Percentiles rank a stretch among this genome's conserved stretches.
These are phyloP conservation scores for Salvia hispanica DNA, from an alignment of 257 asterid genomes.

Conservation along the genomic window DNA sequence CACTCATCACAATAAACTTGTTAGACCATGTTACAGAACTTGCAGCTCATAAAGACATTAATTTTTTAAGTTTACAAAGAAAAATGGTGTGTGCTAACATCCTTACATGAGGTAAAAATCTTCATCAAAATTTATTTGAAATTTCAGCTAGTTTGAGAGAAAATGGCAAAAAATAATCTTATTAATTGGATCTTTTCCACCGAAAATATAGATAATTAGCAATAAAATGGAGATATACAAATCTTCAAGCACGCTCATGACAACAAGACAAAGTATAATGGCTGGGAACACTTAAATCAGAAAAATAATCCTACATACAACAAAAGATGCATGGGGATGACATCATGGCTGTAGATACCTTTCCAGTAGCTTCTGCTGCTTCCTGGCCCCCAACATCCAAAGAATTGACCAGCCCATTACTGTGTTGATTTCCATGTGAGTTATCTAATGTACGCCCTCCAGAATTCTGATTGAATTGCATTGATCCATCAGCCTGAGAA, in stretches of 20 bases:
- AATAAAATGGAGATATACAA: slow-evolving; percentile 14
- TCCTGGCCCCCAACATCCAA: slow-evolving; percentile 50
- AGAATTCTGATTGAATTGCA: slow-evolving; percentile 61
- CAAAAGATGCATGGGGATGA: slow-evolving; percentile 1
- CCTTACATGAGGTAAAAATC: slow-evolving; percentile 15
- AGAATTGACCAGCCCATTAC: slow-evolving; percentile 59
- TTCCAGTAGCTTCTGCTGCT: slow-evolving; percentile 52
- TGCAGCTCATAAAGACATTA: slow-evolving; percentile 19
- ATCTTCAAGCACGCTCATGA: slow-evolving; percentile 25
- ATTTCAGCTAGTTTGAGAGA: slow-evolving; percentile 14
- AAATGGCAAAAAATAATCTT: slow-evolving; percentile 13
- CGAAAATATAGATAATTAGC: slow-evolving; percentile 9
- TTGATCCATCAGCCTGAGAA: slow-evolving; percentile 61
- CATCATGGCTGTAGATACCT: slow-evolving; percentile 42
- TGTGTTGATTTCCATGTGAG: slow-evolving; percentile 46
- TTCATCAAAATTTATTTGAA: slow-evolving; percentile 18
- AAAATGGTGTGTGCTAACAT: not conserved
- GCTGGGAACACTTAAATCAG: slow-evolving; percentile 13
- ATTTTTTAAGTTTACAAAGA: not conserved
- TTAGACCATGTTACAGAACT: slow-evolving; percentile 28
- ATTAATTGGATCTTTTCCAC: not conserved
- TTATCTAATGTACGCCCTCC: slow-evolving; percentile 50
- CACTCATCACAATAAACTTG: slow-evolving; percentile 36
- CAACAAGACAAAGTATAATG: slow-evolving; percentile 24
- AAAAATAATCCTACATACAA: slow-evolving; percentile 5